Evolutionary conservation across 768 basidiomycete species (phyloP).

Genomic region (Suillus subluteus): DNA sequence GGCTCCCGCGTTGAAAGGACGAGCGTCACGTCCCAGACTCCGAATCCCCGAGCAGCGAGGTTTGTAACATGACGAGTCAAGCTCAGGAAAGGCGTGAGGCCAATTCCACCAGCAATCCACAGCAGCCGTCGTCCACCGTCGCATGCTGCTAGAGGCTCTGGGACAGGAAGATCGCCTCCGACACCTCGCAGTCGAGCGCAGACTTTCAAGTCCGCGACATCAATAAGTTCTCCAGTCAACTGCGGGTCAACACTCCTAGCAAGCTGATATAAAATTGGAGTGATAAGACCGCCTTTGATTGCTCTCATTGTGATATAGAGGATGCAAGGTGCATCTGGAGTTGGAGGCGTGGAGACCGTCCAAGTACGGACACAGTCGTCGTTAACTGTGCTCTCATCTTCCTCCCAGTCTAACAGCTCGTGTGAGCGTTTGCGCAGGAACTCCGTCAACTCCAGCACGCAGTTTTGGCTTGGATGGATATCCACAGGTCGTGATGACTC

Average conservation of each 20-base stretch:
- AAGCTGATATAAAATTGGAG: slow-evolving; percentile 56
- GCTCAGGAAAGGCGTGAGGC: slow-evolving; percentile 63
- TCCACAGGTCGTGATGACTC: slow-evolving; percentile 34
- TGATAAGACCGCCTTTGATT: slow-evolving; percentile 57
- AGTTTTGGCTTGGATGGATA: slow-evolving; percentile 49
- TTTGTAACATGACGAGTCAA: slow-evolving; percentile 41
- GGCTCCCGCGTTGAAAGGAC: slow-evolving; percentile 58
- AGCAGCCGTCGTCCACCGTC: slow-evolving; percentile 39
- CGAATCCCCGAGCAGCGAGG: slow-evolving; percentile 20
- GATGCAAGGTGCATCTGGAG: slow-evolving; percentile 12
- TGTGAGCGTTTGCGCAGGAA: slow-evolving; percentile 51
- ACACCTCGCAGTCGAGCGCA: slow-evolving; percentile 54
- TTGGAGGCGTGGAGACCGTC: slow-evolving; percentile 52
- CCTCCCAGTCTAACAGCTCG: slow-evolving; percentile 51
- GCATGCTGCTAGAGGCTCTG: slow-evolving; percentile 26
- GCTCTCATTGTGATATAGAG: slow-evolving; percentile 59
- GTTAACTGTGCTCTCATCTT: slow-evolving; percentile 47
- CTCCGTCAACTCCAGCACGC: slow-evolving; percentile 55
- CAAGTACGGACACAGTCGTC: slow-evolving; percentile 69
- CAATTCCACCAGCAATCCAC: slow-evolving; percentile 70
- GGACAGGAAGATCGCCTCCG: slow-evolving; percentile 48
- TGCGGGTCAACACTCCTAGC: slow-evolving; percentile 20
- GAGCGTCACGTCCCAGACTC: slow-evolving; percentile 48
- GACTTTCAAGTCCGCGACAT: slow-evolving; percentile 39
- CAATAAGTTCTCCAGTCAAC: slow-evolving; percentile 4